These are phyloP conservation scores for Pleurotus giganteus DNA, from an alignment of 768 basidiomycete genomes.

Conservation along the genomic window DNA sequence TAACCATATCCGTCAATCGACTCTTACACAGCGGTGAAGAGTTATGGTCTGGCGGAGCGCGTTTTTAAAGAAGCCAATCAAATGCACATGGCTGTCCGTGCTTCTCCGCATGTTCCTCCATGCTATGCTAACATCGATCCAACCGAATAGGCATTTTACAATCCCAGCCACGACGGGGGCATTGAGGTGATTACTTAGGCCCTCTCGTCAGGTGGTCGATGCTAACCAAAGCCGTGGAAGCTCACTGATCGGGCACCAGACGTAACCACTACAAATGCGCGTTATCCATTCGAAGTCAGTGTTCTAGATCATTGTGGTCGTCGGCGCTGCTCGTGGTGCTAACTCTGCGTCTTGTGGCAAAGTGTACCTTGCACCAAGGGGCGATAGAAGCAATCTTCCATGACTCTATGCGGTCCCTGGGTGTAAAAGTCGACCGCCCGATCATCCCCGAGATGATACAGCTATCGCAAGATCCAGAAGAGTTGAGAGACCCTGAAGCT, in stretches of 20 bases:
- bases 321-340: not conserved
- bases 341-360: not conserved
- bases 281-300: conserved; percentile 69
- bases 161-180: conserved; percentile 56
- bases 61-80: conserved; percentile 64
- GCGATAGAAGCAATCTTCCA: conserved; percentile 59
- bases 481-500: conserved; percentile 38
- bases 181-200: conserved; percentile 47
- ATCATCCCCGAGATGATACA: conserved; percentile 47
- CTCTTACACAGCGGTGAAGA: conserved; percentile 36
- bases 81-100: conserved; percentile 64
- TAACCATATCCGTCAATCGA: not conserved
- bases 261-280: conserved; percentile 57
- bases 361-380: conserved; percentile 55
- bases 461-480: conserved; percentile 37
- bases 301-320: not conserved
- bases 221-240: conserved; percentile 28
- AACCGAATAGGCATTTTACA: conserved; percentile 64
- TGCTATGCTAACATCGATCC: not conserved
- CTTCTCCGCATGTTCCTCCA: not conserved
- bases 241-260: conserved; percentile 62
- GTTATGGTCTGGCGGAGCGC: conserved; percentile 72
- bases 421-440: conserved; percentile 50
- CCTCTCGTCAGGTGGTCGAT: not conserved
- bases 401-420: conserved; percentile 48